Evolutionary conservation across 768 basidiomycete species (phyloP).

Genomic region (Rhizopogon rudus): DNA sequence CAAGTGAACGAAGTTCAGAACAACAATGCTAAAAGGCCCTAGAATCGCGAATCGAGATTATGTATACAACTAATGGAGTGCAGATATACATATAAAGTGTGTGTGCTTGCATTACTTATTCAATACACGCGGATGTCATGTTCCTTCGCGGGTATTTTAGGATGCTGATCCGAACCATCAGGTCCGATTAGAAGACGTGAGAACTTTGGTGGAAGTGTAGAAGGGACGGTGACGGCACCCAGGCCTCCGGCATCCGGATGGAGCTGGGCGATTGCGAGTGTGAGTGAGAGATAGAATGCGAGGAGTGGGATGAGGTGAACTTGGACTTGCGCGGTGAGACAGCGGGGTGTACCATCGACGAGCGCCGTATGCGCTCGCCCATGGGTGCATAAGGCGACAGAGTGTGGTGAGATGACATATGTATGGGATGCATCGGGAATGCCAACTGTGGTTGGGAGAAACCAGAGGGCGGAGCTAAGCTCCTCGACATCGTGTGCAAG

Average conservation of each 20-base stretch:
- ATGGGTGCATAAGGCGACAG: background rate
- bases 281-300: background rate
- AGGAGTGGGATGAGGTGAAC: background rate
- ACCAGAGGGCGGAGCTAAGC: background rate
- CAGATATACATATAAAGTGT: background rate
- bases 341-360: conserved; percentile 6
- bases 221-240: conserved; percentile 6
- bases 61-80: background rate
- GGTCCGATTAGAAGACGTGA: conserved; percentile 8
- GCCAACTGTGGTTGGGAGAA: background rate
- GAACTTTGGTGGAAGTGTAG: background rate
- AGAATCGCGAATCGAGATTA: too few relatives aligned
- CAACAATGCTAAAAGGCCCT: too few relatives aligned
- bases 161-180: background rate
- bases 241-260: conserved; percentile 22
- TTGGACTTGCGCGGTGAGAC: background rate
- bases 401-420: background rate
- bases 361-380: conserved; percentile 2
- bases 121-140: too few relatives aligned
- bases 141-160: background rate
- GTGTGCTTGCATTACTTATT: background rate
- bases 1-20: background rate
- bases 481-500: background rate
- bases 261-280: conserved; percentile 8
- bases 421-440: background rate